These are phyloP conservation scores for Blumeriella jaapii DNA, from an alignment of 2,329 filamentous ascomycete genomes.

Conservation along the genomic window DNA sequence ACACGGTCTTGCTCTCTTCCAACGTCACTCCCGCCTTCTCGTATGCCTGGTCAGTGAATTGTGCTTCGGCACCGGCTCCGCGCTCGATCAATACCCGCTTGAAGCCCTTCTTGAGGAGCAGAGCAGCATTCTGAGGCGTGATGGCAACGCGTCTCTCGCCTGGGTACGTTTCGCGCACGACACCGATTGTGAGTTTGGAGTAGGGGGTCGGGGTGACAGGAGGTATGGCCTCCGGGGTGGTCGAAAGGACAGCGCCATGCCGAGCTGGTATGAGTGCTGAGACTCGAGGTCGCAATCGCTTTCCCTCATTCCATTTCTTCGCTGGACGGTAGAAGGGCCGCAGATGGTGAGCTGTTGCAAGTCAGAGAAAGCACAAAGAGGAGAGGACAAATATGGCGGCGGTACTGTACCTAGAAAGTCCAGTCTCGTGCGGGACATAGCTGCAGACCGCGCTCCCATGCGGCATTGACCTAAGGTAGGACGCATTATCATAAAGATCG, in stretches of 20 bases:
- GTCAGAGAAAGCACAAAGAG: neutral
- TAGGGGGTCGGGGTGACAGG: constrained; percentile 42
- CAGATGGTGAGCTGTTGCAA: constrained; percentile 12
- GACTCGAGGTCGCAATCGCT: constrained; percentile 12
- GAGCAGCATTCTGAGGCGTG: constrained; percentile 70
- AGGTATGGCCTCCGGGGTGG: constrained; percentile 10
- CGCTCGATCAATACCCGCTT: constrained; percentile 65
- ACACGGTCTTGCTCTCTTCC: constrained; percentile 58
- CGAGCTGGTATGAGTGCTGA: constrained; percentile 12
- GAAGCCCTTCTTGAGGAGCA: constrained; percentile 80
- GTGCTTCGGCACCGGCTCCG: constrained; percentile 66
- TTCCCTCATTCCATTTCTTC: constrained; percentile 15
- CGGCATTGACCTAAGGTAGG: constrained; percentile 19
- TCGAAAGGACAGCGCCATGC: constrained; percentile 10
- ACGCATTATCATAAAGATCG: constrained; percentile 19
- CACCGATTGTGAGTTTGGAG: constrained; percentile 60
- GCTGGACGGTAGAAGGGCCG: constrained; percentile 17
- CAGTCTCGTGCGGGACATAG: constrained; percentile 8
- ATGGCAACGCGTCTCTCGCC: constrained; percentile 76
- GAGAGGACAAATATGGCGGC: neutral
- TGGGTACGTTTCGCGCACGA: constrained; percentile 67
- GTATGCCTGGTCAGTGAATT: constrained; percentile 69
- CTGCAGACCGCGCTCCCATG: constrained; percentile 14
- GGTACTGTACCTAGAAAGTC: constrained; percentile 15
- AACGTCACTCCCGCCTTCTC: constrained; percentile 67